Percentiles rank a stretch among this genome's conserved stretches.
Evolutionary conservation across 192 early-diverging fungal genomes (phyloP).

Genomic region (Rhizoclosmatium globosum): DNA sequence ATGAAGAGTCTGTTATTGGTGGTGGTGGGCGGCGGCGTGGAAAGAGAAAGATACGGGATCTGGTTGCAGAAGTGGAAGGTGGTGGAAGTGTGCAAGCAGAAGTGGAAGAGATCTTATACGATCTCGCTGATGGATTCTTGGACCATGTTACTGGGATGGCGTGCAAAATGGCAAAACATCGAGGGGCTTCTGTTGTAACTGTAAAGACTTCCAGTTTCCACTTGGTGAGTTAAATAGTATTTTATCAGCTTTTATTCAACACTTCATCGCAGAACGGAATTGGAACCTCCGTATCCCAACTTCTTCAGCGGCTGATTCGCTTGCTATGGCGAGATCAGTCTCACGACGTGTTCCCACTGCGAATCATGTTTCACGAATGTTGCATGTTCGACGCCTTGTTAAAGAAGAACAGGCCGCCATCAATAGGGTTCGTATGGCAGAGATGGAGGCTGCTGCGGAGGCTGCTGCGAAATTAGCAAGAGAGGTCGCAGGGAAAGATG

Average conservation of each 20-base stretch:
- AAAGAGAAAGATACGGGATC: constrained; percentile 84
- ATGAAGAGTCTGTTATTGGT: background rate
- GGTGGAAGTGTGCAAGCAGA: constrained; percentile 79
- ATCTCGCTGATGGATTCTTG: constrained; percentile 89
- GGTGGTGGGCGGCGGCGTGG: constrained; percentile 39
- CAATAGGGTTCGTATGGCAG: background rate
- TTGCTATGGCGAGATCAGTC: background rate
- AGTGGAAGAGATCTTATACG: constrained; percentile 86
- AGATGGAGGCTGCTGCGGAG: background rate
- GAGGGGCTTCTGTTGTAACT: constrained; percentile 77
- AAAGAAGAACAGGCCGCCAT: constrained; percentile 17
- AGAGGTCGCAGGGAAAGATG: constrained; percentile 1
- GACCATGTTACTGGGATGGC: constrained; percentile 84
- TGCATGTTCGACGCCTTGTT: constrained; percentile 19
- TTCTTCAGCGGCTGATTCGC: background rate
- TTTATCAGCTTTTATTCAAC: background rate
- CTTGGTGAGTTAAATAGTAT: constrained; percentile 59
- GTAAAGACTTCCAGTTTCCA: constrained; percentile 88
- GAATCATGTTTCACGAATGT: constrained; percentile 12
- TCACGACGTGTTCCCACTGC: constrained; percentile 7
- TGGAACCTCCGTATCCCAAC: constrained; percentile 86
- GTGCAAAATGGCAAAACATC: constrained; percentile 84
- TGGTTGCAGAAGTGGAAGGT: constrained; percentile 86
- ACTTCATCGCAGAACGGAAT: constrained; percentile 69
- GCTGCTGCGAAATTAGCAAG: background rate